phyloP scores from a whole-genome alignment of 2,329 filamentous ascomycete species.

The Sclerotiophoma versabilis region DNA sequence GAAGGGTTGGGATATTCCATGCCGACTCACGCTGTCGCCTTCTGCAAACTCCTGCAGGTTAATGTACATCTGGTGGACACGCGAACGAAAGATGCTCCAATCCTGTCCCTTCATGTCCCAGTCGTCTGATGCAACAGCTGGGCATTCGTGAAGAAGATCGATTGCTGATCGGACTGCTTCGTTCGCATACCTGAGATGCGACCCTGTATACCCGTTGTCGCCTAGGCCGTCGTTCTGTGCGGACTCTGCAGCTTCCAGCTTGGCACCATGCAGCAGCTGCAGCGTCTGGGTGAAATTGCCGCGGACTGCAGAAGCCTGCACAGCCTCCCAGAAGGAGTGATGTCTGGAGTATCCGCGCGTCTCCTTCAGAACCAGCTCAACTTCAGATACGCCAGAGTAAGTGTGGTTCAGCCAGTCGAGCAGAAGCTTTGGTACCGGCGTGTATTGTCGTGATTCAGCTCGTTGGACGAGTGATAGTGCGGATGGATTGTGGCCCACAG shows the following conservation, averaged over 20 bases:
- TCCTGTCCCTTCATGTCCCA: conserved; percentile 85
- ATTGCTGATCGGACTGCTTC: conserved; percentile 73
- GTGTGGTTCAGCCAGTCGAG: conserved; percentile 82
- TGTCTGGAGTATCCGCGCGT: conserved; percentile 79
- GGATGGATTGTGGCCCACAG: conserved; percentile 29
- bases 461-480: conserved; percentile 36
- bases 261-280: conserved; percentile 74
- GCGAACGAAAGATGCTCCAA: conserved; percentile 84
- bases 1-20: conserved; percentile 54
- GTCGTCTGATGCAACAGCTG: conserved; percentile 68
- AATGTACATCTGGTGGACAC: conserved; percentile 71
- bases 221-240: conserved; percentile 68
- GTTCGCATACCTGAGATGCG: conserved; percentile 79
- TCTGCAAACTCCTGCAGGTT: conserved; percentile 81
- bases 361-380: conserved; percentile 68
- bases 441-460: conserved; percentile 33
- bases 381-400: conserved; percentile 73
- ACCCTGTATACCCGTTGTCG: conserved; percentile 73
- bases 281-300: conserved; percentile 74
- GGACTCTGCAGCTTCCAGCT: conserved; percentile 77
- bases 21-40: conserved; percentile 64
- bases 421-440: conserved; percentile 75
- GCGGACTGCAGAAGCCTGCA: conserved; percentile 74
- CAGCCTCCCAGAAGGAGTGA: conserved; percentile 81
- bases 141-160: conserved; percentile 75